Conservation (phyloP, 2,329 filamentous ascomycete genomes). For the Aspergillus fijiensis region DNA sequence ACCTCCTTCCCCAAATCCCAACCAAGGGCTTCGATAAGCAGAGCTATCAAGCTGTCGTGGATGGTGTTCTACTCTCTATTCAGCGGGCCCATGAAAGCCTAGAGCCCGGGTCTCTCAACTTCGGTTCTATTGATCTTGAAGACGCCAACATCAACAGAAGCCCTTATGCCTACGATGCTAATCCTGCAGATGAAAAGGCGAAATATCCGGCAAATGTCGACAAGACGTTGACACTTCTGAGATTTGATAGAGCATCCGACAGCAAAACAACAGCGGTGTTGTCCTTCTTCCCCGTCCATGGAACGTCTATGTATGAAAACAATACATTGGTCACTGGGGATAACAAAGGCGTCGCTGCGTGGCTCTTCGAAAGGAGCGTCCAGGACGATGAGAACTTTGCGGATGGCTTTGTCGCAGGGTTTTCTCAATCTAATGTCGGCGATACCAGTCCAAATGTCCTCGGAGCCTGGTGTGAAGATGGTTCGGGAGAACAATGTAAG, state of each 20-base stretch:
- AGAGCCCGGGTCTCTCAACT: conserved; percentile 66
- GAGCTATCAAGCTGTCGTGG: conserved; percentile 84
- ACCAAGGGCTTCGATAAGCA: conserved; percentile 82
- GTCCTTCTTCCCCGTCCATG: conserved; percentile 90
- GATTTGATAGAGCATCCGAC: conserved; percentile 72
- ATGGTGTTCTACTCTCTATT: conserved; percentile 80
- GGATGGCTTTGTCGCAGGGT: conserved; percentile 78
- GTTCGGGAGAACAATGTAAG: conserved; percentile 56
- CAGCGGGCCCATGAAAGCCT: conserved; percentile 73
- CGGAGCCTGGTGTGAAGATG: conserved; percentile 87
- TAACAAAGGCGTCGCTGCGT: conserved; percentile 91
- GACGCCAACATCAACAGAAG: conserved; percentile 88
- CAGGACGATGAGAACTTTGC: conserved; percentile 55
- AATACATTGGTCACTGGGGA: conserved; percentile 91
- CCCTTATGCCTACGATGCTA: conserved; percentile 81
- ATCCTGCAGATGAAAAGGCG: conserved; percentile 72
- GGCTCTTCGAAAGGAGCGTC: conserved; percentile 74
- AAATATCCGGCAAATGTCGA: conserved; percentile 67
- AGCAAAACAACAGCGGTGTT: conserved; percentile 75
- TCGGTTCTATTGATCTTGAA: conserved; percentile 67
- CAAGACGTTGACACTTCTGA: conserved; percentile 76
- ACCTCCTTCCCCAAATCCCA: conserved; percentile 86
- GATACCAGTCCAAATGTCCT: conserved; percentile 87
- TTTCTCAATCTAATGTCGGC: conserved; percentile 87
- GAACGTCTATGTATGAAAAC: conserved; percentile 86